Percentiles rank a stretch among this genome's conserved stretches.
Conservation (phyloP, 1,284 basidiomycete genomes). For the Bondarzewia mesenterica region DNA sequence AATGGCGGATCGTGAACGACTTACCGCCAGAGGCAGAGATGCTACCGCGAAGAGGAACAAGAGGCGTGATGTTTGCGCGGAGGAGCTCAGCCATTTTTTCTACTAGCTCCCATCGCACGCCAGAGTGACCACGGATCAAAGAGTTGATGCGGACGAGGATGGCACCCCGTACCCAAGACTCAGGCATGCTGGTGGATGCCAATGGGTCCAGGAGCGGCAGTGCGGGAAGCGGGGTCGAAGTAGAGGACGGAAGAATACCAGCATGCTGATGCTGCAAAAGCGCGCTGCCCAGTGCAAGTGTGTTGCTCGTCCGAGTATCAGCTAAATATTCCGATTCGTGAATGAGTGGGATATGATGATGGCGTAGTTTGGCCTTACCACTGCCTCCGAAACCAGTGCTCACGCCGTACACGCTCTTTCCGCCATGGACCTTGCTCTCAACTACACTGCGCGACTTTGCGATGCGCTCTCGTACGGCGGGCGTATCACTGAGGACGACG, state of each 20-base stretch:
- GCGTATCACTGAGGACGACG: conserved; percentile 45
- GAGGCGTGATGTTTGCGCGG: conserved; percentile 65
- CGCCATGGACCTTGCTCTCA: conserved; percentile 55
- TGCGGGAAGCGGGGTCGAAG: conserved; percentile 29
- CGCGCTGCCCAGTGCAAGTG: conserved; percentile 62
- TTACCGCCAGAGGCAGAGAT: conserved; percentile 78
- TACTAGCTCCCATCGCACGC: conserved; percentile 75
- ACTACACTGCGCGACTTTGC: conserved; percentile 55
- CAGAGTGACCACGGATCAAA: conserved; percentile 82
- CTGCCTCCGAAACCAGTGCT: conserved; percentile 79
- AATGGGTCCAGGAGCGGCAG: conserved; percentile 61
- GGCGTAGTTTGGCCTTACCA: conserved; percentile 35
- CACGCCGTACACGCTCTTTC: conserved; percentile 73
- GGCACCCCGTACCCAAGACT: conserved; percentile 84
- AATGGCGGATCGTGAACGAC: conserved; percentile 7
- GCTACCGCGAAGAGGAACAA: conserved; percentile 79
- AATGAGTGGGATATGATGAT: conserved; percentile 17
- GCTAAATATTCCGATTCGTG: conserved; percentile 28
- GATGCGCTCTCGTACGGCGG: conserved; percentile 40
- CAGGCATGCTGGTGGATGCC: conserved; percentile 75
- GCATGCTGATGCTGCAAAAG: conserved; percentile 76
- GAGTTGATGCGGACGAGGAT: conserved; percentile 85
- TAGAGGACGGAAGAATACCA: conserved; percentile 56
- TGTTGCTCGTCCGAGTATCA: conserved; percentile 64
- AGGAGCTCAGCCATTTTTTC: conserved; percentile 74